phyloP scores from a whole-genome alignment of 2,329 filamentous ascomycete genomes.

The Ambrosiella beaveri region DNA sequence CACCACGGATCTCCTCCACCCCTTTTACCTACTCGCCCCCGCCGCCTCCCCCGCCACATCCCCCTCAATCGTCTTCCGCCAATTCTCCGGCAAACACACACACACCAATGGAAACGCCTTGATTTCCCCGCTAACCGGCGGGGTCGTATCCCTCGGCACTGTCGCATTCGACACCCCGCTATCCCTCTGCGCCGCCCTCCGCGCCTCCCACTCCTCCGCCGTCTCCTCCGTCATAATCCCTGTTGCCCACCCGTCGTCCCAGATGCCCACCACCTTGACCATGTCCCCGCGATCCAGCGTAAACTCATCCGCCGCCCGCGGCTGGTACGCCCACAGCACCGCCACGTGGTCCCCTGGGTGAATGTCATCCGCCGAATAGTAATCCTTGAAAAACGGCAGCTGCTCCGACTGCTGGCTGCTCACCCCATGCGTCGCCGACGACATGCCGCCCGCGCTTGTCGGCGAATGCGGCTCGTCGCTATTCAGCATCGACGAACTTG shows the following conservation, averaged over 20 bases:
- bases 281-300: conserved; percentile 87
- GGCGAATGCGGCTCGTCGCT: conserved; percentile 58
- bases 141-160: conserved; percentile 40
- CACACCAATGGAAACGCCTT: conserved; percentile 97
- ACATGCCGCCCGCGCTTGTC: conserved; percentile 53
- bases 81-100: conserved; percentile 87
- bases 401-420: conserved; percentile 90
- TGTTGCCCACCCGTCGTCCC: conserved; percentile 98
- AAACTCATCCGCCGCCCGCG: conserved; percentile 85
- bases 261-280: conserved; percentile 95
- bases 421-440: conserved; percentile 61
- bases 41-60: conserved; percentile 54
- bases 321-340: conserved; percentile 91
- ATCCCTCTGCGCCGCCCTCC: conserved; percentile 64
- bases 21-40: not conserved
- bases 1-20: no score
- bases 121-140: conserved; percentile 60
- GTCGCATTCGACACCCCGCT: conserved; percentile 82
- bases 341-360: conserved; percentile 79
- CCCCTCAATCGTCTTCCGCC: conserved; percentile 90
- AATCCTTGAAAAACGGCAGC: conserved; percentile 91
- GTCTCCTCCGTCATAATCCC: conserved; percentile 67
- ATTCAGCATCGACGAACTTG: conserved; percentile 62
- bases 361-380: conserved; percentile 94
- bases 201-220: conserved; percentile 75